Evolutionary conservation across 805 yeast species (phyloP), one percentile per base, ranked within the genome.

Genomic region (Schizosaccharomyces osmophilus): DNA sequence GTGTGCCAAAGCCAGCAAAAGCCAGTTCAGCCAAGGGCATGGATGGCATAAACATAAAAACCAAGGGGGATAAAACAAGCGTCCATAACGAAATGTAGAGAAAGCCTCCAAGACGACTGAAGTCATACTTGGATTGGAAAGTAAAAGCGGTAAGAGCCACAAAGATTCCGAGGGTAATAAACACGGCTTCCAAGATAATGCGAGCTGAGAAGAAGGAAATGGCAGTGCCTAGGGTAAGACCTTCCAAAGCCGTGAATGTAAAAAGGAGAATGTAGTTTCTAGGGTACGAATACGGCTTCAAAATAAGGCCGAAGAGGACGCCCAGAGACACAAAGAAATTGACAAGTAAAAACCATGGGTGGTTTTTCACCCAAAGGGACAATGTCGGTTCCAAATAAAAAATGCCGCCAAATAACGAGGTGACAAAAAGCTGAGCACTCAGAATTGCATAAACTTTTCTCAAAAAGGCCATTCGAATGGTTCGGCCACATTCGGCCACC

Each of bases 71-170:
- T 22, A 87, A 87, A 63, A 87, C 78, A 64, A 87, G 73, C 4
- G 79, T 78, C 79, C 86, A 82, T 55, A 87, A 70, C 2, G 78
- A 80, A 67, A 79, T 75, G 59, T 75, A 74, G 59, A 81, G 69
- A 68, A 74, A 77, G 9, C 85, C 84, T 65, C 77, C 78, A 84
- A 85, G 81, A 62, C 81, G 75, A 15, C 82, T 77, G 70, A 85
- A 82, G 67, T 85, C 94, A 66, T 85, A 85, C 67, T 79, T 82
- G 6, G 87, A 76, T 71, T 85, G 93, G 71, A 84, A 73, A 4
- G 95, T 89, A 71, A 87, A 83, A 17, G 79, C 51, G 0, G 94
- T 81, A 59, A 87, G 79, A 0, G 93, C 94, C n/a, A 81, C 71
- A 64, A 88, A 87, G 4, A 87, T 78, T 9, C 85, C 71, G 13